phyloP scores from a whole-genome alignment of 129 eudicot species.

The Scalesia atractyloides region DNA sequence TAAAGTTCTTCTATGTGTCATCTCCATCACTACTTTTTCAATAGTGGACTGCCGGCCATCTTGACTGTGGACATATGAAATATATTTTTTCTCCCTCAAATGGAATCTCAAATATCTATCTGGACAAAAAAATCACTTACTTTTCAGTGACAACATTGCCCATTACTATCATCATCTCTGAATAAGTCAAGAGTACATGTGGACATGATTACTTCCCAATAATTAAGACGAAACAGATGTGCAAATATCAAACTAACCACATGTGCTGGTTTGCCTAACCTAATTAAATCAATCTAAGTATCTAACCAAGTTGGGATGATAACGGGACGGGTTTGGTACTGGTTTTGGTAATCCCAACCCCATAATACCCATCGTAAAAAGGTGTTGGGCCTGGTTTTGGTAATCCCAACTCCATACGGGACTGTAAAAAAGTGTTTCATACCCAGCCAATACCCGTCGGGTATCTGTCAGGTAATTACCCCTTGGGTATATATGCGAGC shows the following conservation, averaged over 20 bases:
- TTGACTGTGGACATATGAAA: not conserved
- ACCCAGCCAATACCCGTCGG: no score
- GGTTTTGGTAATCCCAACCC: no score
- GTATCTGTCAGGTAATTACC: no score
- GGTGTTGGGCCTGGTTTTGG: no score
- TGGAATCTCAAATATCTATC: not conserved
- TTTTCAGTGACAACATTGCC: not conserved
- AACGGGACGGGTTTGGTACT: no score
- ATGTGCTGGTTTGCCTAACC: constrained; percentile 1
- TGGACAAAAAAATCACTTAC: not conserved
- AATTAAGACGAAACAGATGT: not conserved
- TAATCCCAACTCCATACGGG: no score
- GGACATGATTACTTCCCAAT: not conserved
- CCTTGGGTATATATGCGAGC: no score
- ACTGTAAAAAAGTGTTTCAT: no score
- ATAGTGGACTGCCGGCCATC: constrained; percentile 16
- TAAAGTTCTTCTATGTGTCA: not conserved
- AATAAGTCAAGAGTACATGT: not conserved
- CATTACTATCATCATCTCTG: not conserved
- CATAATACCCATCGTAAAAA: no score
- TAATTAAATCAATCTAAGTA: not conserved
- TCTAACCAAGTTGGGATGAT: no score
- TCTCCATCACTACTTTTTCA: constrained; percentile 9
- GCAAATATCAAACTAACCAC: constrained; percentile 5
- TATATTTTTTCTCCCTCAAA: not conserved